A percentile compares a stretch with the other conserved stretches of the same genome.
These are phyloP conservation scores for Globisporangium parvum DNA, from an alignment of 352 stramenopile genomes.

Conservation along the genomic window DNA sequence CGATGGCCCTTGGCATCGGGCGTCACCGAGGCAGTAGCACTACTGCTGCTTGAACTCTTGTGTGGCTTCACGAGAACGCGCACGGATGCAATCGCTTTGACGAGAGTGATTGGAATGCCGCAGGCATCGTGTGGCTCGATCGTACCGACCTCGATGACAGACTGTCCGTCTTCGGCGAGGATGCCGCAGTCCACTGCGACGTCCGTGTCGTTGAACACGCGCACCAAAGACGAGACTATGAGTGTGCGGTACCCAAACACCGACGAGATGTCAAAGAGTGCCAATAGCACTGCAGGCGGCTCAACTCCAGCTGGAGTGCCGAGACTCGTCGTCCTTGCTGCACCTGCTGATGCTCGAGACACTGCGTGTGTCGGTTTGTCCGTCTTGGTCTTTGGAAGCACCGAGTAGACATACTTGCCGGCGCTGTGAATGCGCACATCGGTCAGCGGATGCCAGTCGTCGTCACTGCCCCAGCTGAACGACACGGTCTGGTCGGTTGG, in stretches of 20 bases:
- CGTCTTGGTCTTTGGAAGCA: slow-evolving; percentile 25
- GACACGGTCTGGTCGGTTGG: slow-evolving; percentile 68
- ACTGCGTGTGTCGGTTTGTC: too few relatives aligned
- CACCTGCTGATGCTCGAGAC: too few relatives aligned
- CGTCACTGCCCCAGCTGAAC: slow-evolving; percentile 57
- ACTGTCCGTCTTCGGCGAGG: slow-evolving; percentile 50
- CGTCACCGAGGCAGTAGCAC: neutral
- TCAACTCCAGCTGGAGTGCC: neutral
- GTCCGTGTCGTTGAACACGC: slow-evolving; percentile 71
- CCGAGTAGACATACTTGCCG: slow-evolving; percentile 72
- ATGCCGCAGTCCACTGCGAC: slow-evolving; percentile 53
- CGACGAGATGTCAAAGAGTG: slow-evolving; percentile 69
- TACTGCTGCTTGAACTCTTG: slow-evolving; percentile 2
- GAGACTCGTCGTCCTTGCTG: neutral
- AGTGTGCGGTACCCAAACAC: slow-evolving; percentile 68
- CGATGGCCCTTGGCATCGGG: slow-evolving; percentile 41
- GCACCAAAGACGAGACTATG: slow-evolving; percentile 72
- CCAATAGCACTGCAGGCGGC: slow-evolving; percentile 31
- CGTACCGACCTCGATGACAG: slow-evolving; percentile 46
- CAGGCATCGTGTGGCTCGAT: slow-evolving; percentile 58
- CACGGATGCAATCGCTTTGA: slow-evolving; percentile 44
- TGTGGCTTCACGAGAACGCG: slow-evolving; percentile 64
- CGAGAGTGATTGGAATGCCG: slow-evolving; percentile 61
- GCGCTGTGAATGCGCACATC: slow-evolving; percentile 72
- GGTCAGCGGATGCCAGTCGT: slow-evolving; percentile 65